Evolutionary conservation across 2,329 filamentous ascomycete genomes (phyloP).

Genomic region (Cytospora paraplurivora): DNA sequence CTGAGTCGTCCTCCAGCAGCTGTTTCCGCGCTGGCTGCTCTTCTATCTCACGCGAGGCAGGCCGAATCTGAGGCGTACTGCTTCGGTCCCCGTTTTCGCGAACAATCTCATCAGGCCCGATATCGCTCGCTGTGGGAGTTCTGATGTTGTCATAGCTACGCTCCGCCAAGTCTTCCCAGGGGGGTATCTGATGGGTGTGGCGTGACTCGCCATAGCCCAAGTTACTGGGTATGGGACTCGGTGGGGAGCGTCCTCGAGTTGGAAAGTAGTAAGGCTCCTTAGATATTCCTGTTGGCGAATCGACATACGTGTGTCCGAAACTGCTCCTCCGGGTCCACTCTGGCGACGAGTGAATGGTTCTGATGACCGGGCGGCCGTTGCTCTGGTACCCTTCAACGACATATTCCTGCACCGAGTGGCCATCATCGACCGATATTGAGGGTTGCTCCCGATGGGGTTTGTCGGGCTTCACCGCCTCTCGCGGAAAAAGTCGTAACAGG

Average conservation of each 20-base stretch:
- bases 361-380: constrained; percentile 41
- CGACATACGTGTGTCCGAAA: constrained; percentile 41
- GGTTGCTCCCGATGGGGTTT: constrained; percentile 35
- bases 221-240: constrained; percentile 52
- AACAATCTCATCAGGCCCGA: constrained; percentile 38
- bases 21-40: constrained; percentile 3
- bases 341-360: constrained; percentile 44
- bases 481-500: constrained; percentile 70
- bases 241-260: constrained; percentile 55
- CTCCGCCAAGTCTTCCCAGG: constrained; percentile 27
- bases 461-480: constrained; percentile 34
- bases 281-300: constrained; percentile 39
- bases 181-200: constrained; percentile 35
- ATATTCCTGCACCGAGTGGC: constrained; percentile 44
- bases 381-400: constrained; percentile 40
- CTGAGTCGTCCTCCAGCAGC: neutral
- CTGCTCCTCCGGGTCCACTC: constrained; percentile 46
- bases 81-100: neutral
- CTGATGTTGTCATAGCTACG: constrained; percentile 33
- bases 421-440: constrained; percentile 46
- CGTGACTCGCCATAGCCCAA: constrained; percentile 41
- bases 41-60: neutral
- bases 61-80: neutral
- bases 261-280: constrained; percentile 51
- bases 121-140: constrained; percentile 42